Evolutionary conservation across 1,284 basidiomycete species (phyloP), one percentile per base, ranked within the genome.

Genomic region (Apiotrichum gracile): DNA sequence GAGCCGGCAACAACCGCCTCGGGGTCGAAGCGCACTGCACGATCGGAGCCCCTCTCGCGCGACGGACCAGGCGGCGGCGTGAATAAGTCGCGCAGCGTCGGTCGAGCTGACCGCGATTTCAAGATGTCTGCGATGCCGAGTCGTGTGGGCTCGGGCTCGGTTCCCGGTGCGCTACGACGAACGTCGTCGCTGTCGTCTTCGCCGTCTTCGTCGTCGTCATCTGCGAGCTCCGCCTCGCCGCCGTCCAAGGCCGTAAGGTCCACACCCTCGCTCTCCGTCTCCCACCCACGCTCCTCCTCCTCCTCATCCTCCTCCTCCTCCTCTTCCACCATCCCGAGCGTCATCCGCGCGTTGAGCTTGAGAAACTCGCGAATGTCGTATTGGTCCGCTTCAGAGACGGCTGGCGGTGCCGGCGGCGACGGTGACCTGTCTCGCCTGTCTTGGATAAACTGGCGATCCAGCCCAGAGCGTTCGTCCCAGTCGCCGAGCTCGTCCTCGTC

Each of bases 401-500:
- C n/a, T n/a, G n/a, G n/a, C n/a, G n/a, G n/a, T n/a, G n/a, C n/a
- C n/a, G n/a, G n/a, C n/a, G n/a, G n/a, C n/a, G n/a, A n/a, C n/a
- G n/a, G n/a, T n/a, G n/a, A n/a, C n/a, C n/a, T n/a, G n/a, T n/a
- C n/a, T n/a, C n/a, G 27, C 21, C 27, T 47, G 37, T 31, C 45
- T 8, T 40, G 40, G 2, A 47, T 31, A 10, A 33, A 35, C 54
- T 72, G 66, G 17, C 47, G 49, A 39, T 67, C 67, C 35, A 69
- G 49, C 3, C 64, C 68, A 1, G 63, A 63, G 24, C 55, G 25
- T 2, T 65, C 63, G n/a, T 57, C 65, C 69, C 68, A 71, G 40
- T 48, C 60, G 6, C 67, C 69, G 6, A 70, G 45, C 47, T 66
- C 68, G 54, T 70, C 70, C 50, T 70, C 65, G 21, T 68, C 64